phyloP scores from a whole-genome alignment of 306 rosid genomes.

The Fragaria vesca region DNA sequence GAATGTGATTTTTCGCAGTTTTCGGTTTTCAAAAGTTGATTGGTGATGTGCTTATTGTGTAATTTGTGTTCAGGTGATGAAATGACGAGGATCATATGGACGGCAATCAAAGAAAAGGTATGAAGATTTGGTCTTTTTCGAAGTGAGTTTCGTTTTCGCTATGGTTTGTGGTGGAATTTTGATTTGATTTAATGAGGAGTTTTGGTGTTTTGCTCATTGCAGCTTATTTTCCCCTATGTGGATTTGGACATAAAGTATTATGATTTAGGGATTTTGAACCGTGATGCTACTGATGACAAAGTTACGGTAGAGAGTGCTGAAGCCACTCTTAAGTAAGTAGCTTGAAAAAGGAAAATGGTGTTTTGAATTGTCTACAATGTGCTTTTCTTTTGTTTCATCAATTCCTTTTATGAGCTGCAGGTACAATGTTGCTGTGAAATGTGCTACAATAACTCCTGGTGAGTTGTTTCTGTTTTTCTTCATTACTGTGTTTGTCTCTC shows the following conservation, averaged over 20 bases:
- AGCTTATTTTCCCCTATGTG: constrained; percentile 85
- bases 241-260: constrained; percentile 88
- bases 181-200: constrained; percentile 4
- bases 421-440: constrained; percentile 93
- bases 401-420: constrained; percentile 40
- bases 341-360: neutral
- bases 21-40: neutral
- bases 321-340: constrained; percentile 80
- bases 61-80: constrained; percentile 65
- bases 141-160: neutral
- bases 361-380: neutral
- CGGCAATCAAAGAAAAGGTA: constrained; percentile 81
- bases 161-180: neutral
- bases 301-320: constrained; percentile 92
- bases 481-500: constrained; percentile 1
- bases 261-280: constrained; percentile 83
- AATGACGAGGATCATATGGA: constrained; percentile 93
- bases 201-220: constrained; percentile 32
- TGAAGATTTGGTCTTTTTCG: neutral
- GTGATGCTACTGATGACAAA: constrained; percentile 82
- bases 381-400: constrained; percentile 11
- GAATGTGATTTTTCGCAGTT: neutral
- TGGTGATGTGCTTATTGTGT: neutral
- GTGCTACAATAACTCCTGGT: constrained; percentile 99
- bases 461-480: constrained; percentile 30